Base-by-base conservation (phyloP, 2,329 filamentous ascomycete genomes). In the Sporothrix protearum region DNA sequence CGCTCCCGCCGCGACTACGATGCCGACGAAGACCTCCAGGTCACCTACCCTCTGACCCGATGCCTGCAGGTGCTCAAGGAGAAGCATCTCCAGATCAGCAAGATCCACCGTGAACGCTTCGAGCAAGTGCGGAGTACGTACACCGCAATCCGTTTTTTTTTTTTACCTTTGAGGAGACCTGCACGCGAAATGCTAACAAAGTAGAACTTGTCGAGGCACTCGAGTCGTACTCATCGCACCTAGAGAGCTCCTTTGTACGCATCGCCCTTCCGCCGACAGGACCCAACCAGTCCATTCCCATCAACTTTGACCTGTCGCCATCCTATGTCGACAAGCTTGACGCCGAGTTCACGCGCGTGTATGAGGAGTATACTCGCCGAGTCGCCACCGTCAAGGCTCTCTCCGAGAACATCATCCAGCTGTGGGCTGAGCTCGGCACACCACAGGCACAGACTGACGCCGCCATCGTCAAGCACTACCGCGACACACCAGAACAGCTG, bases 361-460 rank as follows among this genome's bases (percentile, higher is more conserved):
- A 98, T 81, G 94, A 98, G 78, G 96, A 99, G 82, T 99, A 98
- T 81, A 93, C 91, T 57, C 91, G 90, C 75, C 92, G 96, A 64
- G 85, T 97, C 59, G 86, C 87, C 39, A 88, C 88, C 0, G 94
- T 98, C 16, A 89, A 93, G 80, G 82, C 89, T 25, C 81, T 93
- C 2, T 90, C 89, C 53, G 92, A 97, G 77, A 89, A 96, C 73
- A 95, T 97, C 73, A 96, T 99, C 77, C 92, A 93, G 76, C 86
- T 99, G 0, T 99, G 96, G 94, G 95, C 93, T 0, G 96, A 99
- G 80, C 88, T 99, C 10, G 96, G 96, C 57, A 97, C 92, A 1
- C 94, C 96, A 0, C 94, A 97, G 79, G 93, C 92, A 36, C 95
- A 98, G 79, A 96, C 95, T 19, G 96, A 99, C 78, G 87, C 86